Evolutionary conservation across 768 basidiomycete species (phyloP).

Genomic region (Inosperma sp.): DNA sequence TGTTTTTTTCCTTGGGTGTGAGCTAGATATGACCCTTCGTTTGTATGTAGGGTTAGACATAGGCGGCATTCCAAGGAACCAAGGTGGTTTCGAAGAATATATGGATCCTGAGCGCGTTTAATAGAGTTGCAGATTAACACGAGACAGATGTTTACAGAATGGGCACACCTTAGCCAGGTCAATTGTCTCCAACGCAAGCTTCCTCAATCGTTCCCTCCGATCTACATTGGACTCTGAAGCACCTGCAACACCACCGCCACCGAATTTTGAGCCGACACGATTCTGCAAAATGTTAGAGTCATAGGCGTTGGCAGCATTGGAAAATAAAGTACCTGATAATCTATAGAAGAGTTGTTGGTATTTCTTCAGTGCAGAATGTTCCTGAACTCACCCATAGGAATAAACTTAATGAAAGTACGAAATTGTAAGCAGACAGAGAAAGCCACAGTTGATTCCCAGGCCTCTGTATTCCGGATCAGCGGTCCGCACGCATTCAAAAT

Average conservation of each 20-base stretch:
- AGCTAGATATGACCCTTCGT: slow-evolving; percentile 97
- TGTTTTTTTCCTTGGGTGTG: slow-evolving; percentile 99
- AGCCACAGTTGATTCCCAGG: no score
- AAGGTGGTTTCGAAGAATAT: slow-evolving; percentile 97
- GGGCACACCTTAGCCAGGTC: slow-evolving; percentile 86
- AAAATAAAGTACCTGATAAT: slow-evolving; percentile 56
- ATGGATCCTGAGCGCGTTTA: slow-evolving; percentile 68
- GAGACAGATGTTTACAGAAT: slow-evolving; percentile 11
- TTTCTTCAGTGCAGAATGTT: neutral
- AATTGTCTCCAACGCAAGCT: slow-evolving; percentile 95
- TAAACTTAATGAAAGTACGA: no score
- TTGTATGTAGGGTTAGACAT: slow-evolving; percentile 97
- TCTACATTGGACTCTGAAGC: slow-evolving; percentile 95
- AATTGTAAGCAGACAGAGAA: no score
- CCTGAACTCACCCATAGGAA: slow-evolving; percentile 38
- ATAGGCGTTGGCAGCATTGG: slow-evolving; percentile 8
- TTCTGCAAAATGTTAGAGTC: slow-evolving; percentile 48
- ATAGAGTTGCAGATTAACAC: neutral
- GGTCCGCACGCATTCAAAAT: no score
- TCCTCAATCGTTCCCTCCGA: slow-evolving; percentile 87
- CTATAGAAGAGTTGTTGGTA: slow-evolving; percentile 34
- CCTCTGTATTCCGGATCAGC: no score
- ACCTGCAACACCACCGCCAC: slow-evolving; percentile 93
- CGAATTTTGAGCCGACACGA: slow-evolving; percentile 93
- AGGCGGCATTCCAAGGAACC: slow-evolving; percentile 98